Base-by-base conservation (phyloP, 495 filamentous ascomycete genomes). In the Bryoglossum gracile region DNA sequence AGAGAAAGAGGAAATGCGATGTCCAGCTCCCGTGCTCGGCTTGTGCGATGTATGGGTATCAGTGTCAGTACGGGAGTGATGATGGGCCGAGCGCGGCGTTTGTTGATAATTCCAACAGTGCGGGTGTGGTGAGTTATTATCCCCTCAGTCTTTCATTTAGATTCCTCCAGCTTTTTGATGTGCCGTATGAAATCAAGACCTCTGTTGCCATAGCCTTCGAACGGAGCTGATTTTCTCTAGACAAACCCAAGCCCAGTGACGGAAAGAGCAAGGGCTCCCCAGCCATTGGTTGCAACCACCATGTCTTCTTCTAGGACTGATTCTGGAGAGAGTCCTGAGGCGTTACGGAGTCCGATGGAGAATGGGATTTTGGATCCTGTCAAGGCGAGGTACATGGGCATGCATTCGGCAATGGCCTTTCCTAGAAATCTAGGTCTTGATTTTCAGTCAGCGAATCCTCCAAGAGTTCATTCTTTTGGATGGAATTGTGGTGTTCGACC, bases 361-460 rank as follows among this genome's bases (percentile, higher is more conserved):
- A 40, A 62, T 6, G 59, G 68, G 46, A 57, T 63, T 4, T 47
- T 60, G 18, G 62, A 50, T 43, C 38, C 62, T 30, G 43, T 64
- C 1, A 54, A 62, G 48, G 8, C 55, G 47, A 30, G 50, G 53
- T 59, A 63, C 8, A 60, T 76, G 3, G 65, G 69, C 14, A 65
- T 71, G 13, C 76, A 77, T 47, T 76, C 71, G 3, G 70, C 68
- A 0, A 68, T 74, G 1, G 73, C 73, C 0, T 79, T 77, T 51
- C 69, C 73, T 6, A 61, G 73, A 21, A 69, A 66, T 38, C 53
- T 79, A 28, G 73, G 68, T 1, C 62, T 77, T 39, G 69, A 70
- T 25, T 61, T 77, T 18, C 71, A 76, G 32, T 67, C 72, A 0
- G 60, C 66, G 1, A 70, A 69, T 48, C 72, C 71, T 6, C 74